These are phyloP conservation scores for Linnemannia schmuckeri DNA, from an alignment of 192 early-diverging fungal species.

Conservation along the genomic window DNA sequence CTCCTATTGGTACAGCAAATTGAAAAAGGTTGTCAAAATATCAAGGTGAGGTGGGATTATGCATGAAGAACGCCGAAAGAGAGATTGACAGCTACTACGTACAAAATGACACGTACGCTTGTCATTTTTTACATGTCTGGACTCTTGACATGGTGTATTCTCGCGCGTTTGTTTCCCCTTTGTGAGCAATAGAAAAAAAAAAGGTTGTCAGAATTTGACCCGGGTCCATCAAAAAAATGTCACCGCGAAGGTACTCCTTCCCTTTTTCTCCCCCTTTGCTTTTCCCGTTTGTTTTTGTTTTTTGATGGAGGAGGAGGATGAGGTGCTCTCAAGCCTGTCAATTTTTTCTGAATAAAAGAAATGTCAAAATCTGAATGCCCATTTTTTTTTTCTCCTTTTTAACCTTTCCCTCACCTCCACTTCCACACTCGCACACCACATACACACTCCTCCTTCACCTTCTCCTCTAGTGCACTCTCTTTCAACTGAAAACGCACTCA, in stretches of 20 bases:
- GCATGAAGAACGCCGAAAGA: not conserved
- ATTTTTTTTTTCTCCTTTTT: not conserved
- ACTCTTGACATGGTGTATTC: not conserved
- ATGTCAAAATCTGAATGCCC: not conserved
- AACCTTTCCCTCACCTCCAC: not conserved
- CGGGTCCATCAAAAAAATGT: conserved; percentile 35
- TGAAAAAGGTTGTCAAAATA: conserved; percentile 3
- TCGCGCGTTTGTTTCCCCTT: too few relatives aligned
- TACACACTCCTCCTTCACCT: not conserved
- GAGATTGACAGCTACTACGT: not conserved
- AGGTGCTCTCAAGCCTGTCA: not conserved
- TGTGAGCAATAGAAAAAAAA: conserved; percentile 8
- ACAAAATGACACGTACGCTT: not conserved
- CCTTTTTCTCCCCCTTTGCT: not conserved
- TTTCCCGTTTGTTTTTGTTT: not conserved
- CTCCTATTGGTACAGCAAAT: not conserved
- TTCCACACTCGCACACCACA: not conserved
- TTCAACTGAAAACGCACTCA: not conserved
- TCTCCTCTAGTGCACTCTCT: not conserved
- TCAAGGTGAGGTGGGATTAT: not conserved
- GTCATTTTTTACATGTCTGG: not conserved
- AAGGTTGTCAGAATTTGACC: conserved; percentile 40
- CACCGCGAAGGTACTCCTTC: conserved; percentile 48
- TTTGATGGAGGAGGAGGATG: not conserved
- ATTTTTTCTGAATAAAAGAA: not conserved